phyloP scores from a whole-genome alignment of 257 asterid species.

The Datura wrightii region DNA sequence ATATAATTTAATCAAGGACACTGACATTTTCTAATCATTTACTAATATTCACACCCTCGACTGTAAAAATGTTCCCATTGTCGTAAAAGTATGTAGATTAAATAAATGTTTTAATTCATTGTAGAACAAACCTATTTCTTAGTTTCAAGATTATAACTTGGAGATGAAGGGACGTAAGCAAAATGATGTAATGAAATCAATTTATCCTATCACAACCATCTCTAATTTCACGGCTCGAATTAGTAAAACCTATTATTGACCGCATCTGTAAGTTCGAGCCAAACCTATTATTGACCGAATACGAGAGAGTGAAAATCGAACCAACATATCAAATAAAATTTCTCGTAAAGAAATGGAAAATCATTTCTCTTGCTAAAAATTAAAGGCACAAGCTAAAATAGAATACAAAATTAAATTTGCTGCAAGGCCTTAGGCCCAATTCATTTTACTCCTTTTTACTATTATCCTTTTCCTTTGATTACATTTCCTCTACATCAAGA shows the following conservation, averaged over 20 bases:
- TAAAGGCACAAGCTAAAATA: too few species aligned
- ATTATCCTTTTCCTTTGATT: slow-evolving; percentile 10
- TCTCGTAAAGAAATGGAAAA: too few species aligned
- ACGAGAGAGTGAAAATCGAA: too few species aligned
- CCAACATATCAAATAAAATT: too few species aligned
- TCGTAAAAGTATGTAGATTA: not conserved
- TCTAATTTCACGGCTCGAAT: not conserved
- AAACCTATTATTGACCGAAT: too few species aligned
- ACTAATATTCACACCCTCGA: not conserved
- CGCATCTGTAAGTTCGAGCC: too few species aligned
- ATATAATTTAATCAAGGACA: not conserved
- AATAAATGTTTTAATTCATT: not conserved
- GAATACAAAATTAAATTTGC: not conserved
- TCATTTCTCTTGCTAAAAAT: too few species aligned
- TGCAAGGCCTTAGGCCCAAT: slow-evolving; percentile 24
- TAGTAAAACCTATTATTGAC: too few species aligned
- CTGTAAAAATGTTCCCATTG: slow-evolving; percentile 8
- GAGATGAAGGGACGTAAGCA: too few species aligned
- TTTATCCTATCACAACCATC: not conserved
- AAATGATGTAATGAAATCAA: not conserved
- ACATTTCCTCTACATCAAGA: slow-evolving; percentile 48
- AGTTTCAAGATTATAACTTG: too few species aligned
- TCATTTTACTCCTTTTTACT: not conserved
- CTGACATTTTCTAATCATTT: not conserved
- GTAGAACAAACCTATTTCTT: not conserved